Evolutionary conservation across 768 basidiomycete genomes (phyloP).

Genomic region (Naganishia onofrii): DNA sequence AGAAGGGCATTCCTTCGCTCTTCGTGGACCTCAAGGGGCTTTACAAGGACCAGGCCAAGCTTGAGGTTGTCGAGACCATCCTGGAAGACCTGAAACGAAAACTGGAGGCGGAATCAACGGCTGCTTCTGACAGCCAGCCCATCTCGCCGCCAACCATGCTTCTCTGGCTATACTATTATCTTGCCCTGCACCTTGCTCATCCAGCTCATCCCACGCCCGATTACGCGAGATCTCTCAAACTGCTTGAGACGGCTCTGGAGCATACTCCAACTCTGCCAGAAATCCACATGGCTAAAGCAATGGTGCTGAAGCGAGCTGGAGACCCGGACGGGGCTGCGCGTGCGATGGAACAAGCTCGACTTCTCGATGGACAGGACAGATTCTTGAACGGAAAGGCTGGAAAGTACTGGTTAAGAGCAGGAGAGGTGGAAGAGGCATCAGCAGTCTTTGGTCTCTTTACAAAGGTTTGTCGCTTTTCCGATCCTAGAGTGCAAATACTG

Average conservation of each 20-base stretch:
- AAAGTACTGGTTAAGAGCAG: conserved; percentile 83
- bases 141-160: conserved; percentile 72
- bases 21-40: conserved; percentile 88
- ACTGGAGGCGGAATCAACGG: conserved; percentile 36
- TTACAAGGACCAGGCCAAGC: conserved; percentile 67
- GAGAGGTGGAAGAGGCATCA: conserved; percentile 71
- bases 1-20: conserved; percentile 84
- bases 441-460: conserved; percentile 81
- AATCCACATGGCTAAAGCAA: conserved; percentile 73
- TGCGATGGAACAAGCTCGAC: conserved; percentile 73
- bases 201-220: conserved; percentile 47
- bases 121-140: conserved; percentile 38
- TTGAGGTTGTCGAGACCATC: conserved; percentile 67
- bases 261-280: conserved; percentile 96
- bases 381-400: conserved; percentile 91
- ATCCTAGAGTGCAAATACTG: not conserved
- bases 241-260: conserved; percentile 64
- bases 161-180: conserved; percentile 92
- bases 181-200: conserved; percentile 69
- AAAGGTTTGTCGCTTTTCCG: conserved; percentile 61
- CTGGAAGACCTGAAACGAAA: conserved; percentile 59
- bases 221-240: conserved; percentile 46
- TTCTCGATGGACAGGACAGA: conserved; percentile 87
- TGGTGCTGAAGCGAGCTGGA: conserved; percentile 79
- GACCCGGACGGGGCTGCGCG: conserved; percentile 72